Conservation (phyloP, 73 alveolate species). For the Stentor roeselii region DNA sequence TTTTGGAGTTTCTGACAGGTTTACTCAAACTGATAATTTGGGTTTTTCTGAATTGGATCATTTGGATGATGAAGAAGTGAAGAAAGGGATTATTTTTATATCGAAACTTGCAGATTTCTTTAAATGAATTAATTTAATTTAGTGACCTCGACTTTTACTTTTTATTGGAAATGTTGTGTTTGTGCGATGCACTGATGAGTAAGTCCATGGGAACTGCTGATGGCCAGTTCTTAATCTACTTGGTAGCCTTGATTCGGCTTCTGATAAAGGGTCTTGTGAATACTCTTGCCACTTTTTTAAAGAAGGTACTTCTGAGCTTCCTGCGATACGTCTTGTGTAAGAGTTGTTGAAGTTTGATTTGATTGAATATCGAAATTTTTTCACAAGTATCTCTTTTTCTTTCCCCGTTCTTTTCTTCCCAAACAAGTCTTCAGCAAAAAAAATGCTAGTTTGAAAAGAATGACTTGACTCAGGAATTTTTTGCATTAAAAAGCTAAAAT, state of each 20-base stretch:
- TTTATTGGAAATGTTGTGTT: no score
- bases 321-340: not conserved
- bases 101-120: not conserved
- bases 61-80: not conserved
- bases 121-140: no score
- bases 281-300: not conserved
- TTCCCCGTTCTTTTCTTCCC: not conserved
- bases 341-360: not conserved
- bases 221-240: not conserved
- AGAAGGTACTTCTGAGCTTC: not conserved
- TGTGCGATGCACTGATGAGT: not conserved
- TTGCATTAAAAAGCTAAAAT: not conserved
- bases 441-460: not conserved
- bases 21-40: not conserved
- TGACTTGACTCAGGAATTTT: not conserved
- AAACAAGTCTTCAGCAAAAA: not conserved
- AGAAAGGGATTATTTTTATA: not conserved
- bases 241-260: not conserved
- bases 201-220: not conserved
- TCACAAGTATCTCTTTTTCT: not conserved
- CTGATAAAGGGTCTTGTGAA: not conserved
- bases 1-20: no score
- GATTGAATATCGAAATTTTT: not conserved
- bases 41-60: not conserved
- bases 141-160: not conserved